phyloP scores from a whole-genome alignment of 345 rosid species.

The Arabis alpina region DNA sequence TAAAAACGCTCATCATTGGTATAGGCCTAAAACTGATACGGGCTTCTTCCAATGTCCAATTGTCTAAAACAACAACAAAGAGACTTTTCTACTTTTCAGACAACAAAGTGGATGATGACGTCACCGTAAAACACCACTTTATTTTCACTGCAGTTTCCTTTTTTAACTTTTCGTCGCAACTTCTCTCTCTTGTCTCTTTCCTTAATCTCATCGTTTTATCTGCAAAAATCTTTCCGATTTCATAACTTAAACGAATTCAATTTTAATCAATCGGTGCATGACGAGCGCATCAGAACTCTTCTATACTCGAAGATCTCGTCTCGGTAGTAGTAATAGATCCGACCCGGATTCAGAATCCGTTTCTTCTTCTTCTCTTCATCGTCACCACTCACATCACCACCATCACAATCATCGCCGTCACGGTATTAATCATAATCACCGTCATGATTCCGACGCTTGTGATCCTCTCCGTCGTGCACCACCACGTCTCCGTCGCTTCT shows the following conservation, averaged over 20 bases:
- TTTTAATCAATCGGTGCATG: constrained; percentile 53
- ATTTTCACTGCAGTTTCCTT: constrained; percentile 26
- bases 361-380: constrained; percentile 45
- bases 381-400: constrained; percentile 45
- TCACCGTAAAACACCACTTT: neutral
- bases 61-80: too few species aligned
- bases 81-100: too few species aligned
- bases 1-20: too few species aligned
- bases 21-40: neutral
- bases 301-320: constrained; percentile 78
- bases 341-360: constrained; percentile 51
- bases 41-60: neutral
- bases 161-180: constrained; percentile 13
- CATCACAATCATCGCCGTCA: constrained; percentile 50
- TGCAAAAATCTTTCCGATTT: neutral
- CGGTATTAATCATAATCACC: constrained; percentile 46
- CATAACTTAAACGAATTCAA: neutral
- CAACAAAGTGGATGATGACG: constrained; percentile 34
- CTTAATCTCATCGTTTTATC: constrained; percentile 18
- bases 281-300: constrained; percentile 93
- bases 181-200: constrained; percentile 4
- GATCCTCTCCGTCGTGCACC: constrained; percentile 64
- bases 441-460: constrained; percentile 62
- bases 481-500: constrained; percentile 54
- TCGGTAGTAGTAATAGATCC: constrained; percentile 46